Base-by-base conservation (phyloP, 768 basidiomycete genomes). In the Termitomyces titanicus region DNA sequence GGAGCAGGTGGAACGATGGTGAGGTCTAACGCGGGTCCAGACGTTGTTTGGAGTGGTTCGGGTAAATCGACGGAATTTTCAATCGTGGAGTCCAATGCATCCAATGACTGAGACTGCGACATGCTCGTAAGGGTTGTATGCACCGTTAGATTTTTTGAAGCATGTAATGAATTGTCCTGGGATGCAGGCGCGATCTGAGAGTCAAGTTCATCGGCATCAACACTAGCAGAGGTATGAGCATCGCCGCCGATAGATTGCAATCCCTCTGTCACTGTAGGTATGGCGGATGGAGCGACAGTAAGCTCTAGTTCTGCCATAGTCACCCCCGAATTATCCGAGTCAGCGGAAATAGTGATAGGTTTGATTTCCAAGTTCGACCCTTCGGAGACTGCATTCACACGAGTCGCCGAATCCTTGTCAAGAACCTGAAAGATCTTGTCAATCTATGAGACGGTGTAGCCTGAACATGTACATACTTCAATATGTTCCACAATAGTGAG, bases 381-480 rank as follows among this genome's bases (percentile, higher is more conserved):
- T 5, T 48, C 33, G 15, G 12, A 6, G 8, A 12, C 33, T 43
- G n/a, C 20, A 35, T 46, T 29, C 4, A 33, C 40, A 6, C 37
- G 11, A 22, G 29, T 49, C 20, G 33, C 40, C 1, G 37, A n/a
- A 47, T 39, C 31, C 31, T 33, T 45, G 6, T 51, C 42, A 18
- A 33, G 29, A 12, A 33, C 44, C 57, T 58, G 35, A 29, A 33
- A 51, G 22, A 45, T 9, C 34, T 11, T 9, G 22, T 58, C 9
- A 54, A 34, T 42, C 20, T 27, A 37, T 13, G 47, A 27, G 5
- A 37, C 9, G 12, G 22, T 25, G 34, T 1, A 12, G 1, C 24
- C 5, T 7, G 11, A 49, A 17, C 35, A n/a, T 37, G 15, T n/a
- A 56, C 59, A 24, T 40, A 56, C 55, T 37, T 54, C 48, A 51